Conservation (phyloP, 2,329 filamentous ascomycete species). For the Coniella lustricola region DNA sequence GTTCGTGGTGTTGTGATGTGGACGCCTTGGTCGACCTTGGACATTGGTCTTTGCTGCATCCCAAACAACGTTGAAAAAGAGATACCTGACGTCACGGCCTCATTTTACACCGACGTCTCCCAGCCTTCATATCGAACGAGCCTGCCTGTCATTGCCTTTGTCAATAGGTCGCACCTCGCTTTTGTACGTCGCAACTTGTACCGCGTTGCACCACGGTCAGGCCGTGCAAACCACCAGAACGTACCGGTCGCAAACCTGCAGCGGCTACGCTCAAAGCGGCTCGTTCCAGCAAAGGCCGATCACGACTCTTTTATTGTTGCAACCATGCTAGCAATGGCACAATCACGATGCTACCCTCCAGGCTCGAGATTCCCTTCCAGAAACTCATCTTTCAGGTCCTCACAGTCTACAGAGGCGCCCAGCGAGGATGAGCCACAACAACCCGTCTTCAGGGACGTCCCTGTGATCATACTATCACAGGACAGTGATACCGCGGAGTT, state of each 20-base stretch:
- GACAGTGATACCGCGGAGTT: constrained; percentile 42
- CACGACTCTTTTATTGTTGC: constrained; percentile 47
- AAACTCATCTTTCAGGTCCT: constrained; percentile 22
- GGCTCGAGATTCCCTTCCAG: constrained; percentile 8
- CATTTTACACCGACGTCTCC: constrained; percentile 6
- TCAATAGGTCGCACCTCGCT: constrained; percentile 40
- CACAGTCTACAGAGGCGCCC: constrained; percentile 11
- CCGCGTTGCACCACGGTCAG: constrained; percentile 35
- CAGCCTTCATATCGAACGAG: constrained; percentile 13
- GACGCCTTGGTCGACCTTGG: constrained; percentile 30
- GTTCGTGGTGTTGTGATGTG: constrained; percentile 45
- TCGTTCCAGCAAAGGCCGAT: constrained; percentile 41
- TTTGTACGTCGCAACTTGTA: constrained; percentile 41
- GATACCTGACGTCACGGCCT: constrained; percentile 15
- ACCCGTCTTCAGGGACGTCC: constrained; percentile 39
- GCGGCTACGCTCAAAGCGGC: constrained; percentile 36
- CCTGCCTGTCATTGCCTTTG: constrained; percentile 36
- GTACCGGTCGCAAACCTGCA: constrained; percentile 42
- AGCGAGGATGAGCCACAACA: constrained; percentile 11
- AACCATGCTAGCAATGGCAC: constrained; percentile 50
- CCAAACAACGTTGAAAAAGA: constrained; percentile 19
- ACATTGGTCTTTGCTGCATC: constrained; percentile 24
- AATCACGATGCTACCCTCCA: constrained; percentile 42
- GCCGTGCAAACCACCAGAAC: constrained; percentile 30
- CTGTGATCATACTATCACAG: constrained; percentile 44